Percentiles rank a stretch among this genome's conserved stretches.
phyloP scores from a whole-genome alignment of 2,329 filamentous ascomycete species.

The Pseudodiploospora longispora region DNA sequence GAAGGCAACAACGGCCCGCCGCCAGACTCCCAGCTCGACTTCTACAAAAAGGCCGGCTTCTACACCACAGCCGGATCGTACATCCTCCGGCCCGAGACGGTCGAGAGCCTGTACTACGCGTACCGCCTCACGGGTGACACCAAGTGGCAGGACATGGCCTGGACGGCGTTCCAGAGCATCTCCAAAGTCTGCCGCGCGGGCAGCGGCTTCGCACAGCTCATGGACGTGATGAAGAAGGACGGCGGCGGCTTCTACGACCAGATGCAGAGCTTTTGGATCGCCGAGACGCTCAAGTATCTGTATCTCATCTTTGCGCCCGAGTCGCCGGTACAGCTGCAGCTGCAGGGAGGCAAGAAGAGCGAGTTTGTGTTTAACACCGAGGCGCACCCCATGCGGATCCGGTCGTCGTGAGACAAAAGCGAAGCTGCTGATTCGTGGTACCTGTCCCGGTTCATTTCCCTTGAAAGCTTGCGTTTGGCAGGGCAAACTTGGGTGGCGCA shows the following conservation, averaged over 20 bases:
- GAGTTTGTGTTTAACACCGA: constrained; percentile 43
- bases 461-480: too few relatives aligned
- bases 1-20: constrained; percentile 31
- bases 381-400: constrained; percentile 32
- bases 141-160: constrained; percentile 77
- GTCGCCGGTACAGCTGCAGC: constrained; percentile 35
- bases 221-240: constrained; percentile 52
- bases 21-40: constrained; percentile 39
- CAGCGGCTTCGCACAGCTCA: constrained; percentile 58
- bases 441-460: too few relatives aligned
- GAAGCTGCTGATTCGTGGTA: too few relatives aligned
- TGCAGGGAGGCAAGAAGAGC: constrained; percentile 35
- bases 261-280: constrained; percentile 83
- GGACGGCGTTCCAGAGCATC: constrained; percentile 67
- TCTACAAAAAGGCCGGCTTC: constrained; percentile 62
- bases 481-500: too few relatives aligned
- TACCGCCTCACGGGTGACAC: constrained; percentile 68
- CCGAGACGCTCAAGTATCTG: constrained; percentile 77
- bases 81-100: constrained; percentile 67
- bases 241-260: constrained; percentile 59
- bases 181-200: constrained; percentile 53
- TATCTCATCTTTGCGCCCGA: constrained; percentile 64
- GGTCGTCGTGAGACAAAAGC: neutral
- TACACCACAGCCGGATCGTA: constrained; percentile 57
- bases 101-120: constrained; percentile 81